A percentile compares a stretch with the other conserved stretches of the same genome.
These are phyloP conservation scores for Geranomyces michiganensis DNA, from an alignment of 192 early-diverging fungal genomes.

Conservation along the genomic window DNA sequence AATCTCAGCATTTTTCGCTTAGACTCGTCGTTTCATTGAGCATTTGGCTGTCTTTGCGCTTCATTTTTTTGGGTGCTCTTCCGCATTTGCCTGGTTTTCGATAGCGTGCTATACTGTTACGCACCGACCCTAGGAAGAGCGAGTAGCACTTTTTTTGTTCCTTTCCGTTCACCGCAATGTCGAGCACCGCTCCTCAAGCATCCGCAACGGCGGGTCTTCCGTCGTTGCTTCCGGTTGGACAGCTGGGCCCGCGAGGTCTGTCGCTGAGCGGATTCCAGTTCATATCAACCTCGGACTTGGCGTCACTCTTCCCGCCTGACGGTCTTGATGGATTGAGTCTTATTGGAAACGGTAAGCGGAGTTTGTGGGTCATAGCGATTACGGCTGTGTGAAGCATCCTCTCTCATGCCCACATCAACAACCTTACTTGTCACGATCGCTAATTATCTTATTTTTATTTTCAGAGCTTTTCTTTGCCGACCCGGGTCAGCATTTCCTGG, in stretches of 20 bases:
- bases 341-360: neutral
- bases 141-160: no score
- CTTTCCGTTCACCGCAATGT: neutral
- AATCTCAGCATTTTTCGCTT: no score
- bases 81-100: no score
- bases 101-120: no score
- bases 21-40: no score
- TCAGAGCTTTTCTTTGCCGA: neutral
- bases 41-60: no score
- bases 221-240: neutral
- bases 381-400: neutral
- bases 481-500: conserved; percentile 2
- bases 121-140: no score
- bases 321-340: neutral
- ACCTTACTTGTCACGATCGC: neutral
- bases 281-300: neutral
- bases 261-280: neutral
- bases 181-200: neutral
- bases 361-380: neutral
- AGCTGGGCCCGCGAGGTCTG: neutral
- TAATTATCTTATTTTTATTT: neutral
- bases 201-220: neutral
- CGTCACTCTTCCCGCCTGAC: neutral
- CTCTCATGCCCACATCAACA: neutral
- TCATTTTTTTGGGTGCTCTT: no score